phyloP scores from a whole-genome alignment of 768 basidiomycete species.

The Lanmaoa pseudosensibilis region DNA sequence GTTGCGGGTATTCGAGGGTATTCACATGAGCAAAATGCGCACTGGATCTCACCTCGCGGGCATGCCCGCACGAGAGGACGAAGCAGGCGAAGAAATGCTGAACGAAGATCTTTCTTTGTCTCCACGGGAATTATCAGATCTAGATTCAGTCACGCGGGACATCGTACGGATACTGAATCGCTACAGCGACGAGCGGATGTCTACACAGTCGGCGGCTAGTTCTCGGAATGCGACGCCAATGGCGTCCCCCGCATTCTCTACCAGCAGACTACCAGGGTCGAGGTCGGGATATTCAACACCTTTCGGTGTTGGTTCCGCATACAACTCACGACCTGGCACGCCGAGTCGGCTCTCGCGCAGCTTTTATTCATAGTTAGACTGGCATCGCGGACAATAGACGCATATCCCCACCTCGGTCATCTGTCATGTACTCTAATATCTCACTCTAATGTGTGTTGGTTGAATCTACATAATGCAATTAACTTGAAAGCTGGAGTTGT shows the following conservation, averaged over 20 bases:
- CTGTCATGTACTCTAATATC: conserved; percentile 19
- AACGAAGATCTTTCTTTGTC: conserved; percentile 55
- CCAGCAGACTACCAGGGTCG: conserved; percentile 41
- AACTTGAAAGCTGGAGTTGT: neutral
- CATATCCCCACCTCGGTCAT: conserved; percentile 7
- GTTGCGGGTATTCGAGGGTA: conserved; percentile 88
- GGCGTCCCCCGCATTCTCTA: conserved; percentile 47
- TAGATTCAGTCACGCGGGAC: conserved; percentile 72
- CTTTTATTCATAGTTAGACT: conserved; percentile 30
- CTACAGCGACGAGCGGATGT: conserved; percentile 65
- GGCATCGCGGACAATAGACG: conserved; percentile 9
- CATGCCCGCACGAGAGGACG: conserved; percentile 45
- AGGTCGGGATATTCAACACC: conserved; percentile 65
- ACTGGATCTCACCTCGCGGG: conserved; percentile 33
- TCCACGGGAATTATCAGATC: conserved; percentile 66
- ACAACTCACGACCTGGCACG: conserved; percentile 61
- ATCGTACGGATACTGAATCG: conserved; percentile 72
- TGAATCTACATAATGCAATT: conserved; percentile 8
- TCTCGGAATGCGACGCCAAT: conserved; percentile 70
- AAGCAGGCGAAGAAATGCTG: conserved; percentile 53
- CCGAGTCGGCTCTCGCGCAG: conserved; percentile 54
- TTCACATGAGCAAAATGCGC: conserved; percentile 44
- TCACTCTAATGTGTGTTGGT: conserved; percentile 13
- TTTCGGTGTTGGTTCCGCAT: conserved; percentile 41
- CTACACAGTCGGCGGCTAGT: conserved; percentile 54